Evolutionary conservation across 208 protist genomes (phyloP).

Genomic region (Vickermania spadyakhi): DNA sequence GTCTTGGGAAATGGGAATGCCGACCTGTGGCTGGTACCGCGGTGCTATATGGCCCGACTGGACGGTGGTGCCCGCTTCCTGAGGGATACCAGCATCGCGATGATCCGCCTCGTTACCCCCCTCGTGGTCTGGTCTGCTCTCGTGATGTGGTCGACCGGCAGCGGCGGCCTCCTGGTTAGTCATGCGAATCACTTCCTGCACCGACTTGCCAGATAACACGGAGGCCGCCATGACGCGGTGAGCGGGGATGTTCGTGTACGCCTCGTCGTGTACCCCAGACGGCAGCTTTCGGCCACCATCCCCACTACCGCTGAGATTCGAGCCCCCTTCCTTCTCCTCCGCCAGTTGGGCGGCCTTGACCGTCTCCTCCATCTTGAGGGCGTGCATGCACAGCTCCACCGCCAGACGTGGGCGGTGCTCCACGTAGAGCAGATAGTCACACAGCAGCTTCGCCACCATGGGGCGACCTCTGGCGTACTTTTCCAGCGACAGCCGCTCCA

Average conservation of each 20-base stretch:
- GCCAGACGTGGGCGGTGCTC: constrained; percentile 90
- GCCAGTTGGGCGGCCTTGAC: background rate
- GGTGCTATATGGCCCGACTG: background rate
- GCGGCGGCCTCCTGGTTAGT: background rate
- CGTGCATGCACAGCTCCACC: constrained; percentile 77
- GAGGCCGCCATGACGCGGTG: background rate
- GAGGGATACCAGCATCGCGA: background rate
- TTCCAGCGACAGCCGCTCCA: constrained; percentile 75
- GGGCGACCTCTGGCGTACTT: constrained; percentile 86
- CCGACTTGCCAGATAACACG: background rate
- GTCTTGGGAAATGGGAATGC: constrained; percentile 57
- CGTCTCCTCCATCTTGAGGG: constrained; percentile 15
- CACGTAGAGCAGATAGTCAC: constrained; percentile 92
- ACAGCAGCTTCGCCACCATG: constrained; percentile 89
- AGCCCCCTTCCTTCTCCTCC: too few relatives aligned
- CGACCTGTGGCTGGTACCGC: constrained; percentile 17
- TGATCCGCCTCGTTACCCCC: background rate
- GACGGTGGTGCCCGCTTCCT: background rate
- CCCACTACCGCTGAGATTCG: background rate
- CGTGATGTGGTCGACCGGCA: too few relatives aligned
- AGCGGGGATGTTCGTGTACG: background rate
- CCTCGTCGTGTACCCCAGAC: background rate
- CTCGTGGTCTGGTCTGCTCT: too few relatives aligned
- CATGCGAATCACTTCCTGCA: background rate
- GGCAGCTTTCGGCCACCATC: background rate